Evolutionary conservation across 2,329 filamentous ascomycete genomes (phyloP).

Genomic region (Aspergillus eucalypticola): DNA sequence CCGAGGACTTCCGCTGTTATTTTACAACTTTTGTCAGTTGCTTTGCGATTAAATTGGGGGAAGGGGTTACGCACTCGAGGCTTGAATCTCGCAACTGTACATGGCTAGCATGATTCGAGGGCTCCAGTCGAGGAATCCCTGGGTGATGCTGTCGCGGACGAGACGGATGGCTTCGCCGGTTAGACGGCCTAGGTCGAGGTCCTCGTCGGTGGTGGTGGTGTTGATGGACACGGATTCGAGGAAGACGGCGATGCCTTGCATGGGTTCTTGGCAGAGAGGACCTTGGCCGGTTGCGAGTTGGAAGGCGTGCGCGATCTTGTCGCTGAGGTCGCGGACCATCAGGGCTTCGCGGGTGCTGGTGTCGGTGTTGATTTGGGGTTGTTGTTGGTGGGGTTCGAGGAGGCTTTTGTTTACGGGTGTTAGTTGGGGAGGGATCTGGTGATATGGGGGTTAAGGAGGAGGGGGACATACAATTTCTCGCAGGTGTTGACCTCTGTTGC

Average conservation of each 20-base stretch:
- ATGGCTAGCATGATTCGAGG: constrained; percentile 93
- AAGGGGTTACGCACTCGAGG: constrained; percentile 64
- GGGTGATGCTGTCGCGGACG: constrained; percentile 77
- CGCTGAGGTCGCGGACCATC: constrained; percentile 68
- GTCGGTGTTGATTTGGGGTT: constrained; percentile 27
- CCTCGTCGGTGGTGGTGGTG: constrained; percentile 54
- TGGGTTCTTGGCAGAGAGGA: constrained; percentile 86
- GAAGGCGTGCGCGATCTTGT: constrained; percentile 92
- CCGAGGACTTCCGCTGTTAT: constrained; percentile 79
- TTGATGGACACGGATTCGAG: constrained; percentile 74
- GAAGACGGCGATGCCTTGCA: constrained; percentile 89
- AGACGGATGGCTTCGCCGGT: constrained; percentile 93
- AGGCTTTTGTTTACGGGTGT: constrained; percentile 31
- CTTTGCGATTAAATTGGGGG: too few relatives aligned
- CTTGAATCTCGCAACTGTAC: constrained; percentile 98
- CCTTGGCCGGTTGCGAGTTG: constrained; percentile 88
- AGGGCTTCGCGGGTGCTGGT: constrained; percentile 30
- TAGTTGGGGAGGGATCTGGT: neutral
- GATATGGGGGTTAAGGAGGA: neutral
- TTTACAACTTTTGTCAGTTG: neutral
- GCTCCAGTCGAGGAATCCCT: constrained; percentile 92
- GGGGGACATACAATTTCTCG: constrained; percentile 64
- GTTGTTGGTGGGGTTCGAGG: constrained; percentile 38
- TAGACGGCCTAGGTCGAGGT: constrained; percentile 68
- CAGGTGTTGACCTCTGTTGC: constrained; percentile 71